These are phyloP conservation scores for Ceratocystis smalleyi DNA, from an alignment of 2,329 filamentous ascomycete genomes.

Conservation along the genomic window DNA sequence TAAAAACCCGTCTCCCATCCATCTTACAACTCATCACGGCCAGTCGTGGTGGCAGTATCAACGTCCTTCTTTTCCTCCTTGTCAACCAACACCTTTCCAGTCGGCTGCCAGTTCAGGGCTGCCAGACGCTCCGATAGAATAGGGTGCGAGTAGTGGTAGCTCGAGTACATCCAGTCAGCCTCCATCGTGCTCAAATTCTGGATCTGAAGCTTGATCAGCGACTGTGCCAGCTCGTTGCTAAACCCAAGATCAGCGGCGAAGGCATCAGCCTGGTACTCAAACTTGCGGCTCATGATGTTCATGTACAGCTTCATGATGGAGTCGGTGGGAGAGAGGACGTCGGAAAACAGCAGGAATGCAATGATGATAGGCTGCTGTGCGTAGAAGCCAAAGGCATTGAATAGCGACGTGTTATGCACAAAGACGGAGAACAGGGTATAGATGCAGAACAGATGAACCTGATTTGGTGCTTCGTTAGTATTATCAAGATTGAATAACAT, in stretches of 20 bases:
- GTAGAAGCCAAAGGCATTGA: conserved; percentile 78
- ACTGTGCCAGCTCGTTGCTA: conserved; percentile 63
- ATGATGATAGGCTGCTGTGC: conserved; percentile 80
- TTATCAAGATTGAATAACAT: conserved; percentile 34
- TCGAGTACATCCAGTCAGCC: conserved; percentile 94
- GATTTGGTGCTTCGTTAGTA: conserved; percentile 22
- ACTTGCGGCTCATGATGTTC: conserved; percentile 87
- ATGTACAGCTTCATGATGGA: conserved; percentile 87
- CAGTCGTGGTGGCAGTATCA: conserved; percentile 50
- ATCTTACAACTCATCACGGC: conserved; percentile 54
- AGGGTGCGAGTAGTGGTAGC: conserved; percentile 96
- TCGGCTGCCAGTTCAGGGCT: conserved; percentile 73
- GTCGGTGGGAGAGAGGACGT: conserved; percentile 88
- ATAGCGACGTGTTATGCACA: conserved; percentile 85
- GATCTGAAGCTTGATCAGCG: conserved; percentile 92
- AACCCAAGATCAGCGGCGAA: conserved; percentile 81
- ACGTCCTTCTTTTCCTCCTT: conserved; percentile 21
- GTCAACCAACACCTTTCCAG: conserved; percentile 29
- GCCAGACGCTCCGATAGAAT: conserved; percentile 86
- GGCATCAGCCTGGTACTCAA: conserved; percentile 89
- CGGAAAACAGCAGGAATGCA: conserved; percentile 93
- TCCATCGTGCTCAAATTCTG: conserved; percentile 98
- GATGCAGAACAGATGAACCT: conserved; percentile 91
- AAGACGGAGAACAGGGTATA: conserved; percentile 95
- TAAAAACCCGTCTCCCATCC: not conserved